These are phyloP conservation scores for Striga asiatica DNA, from an alignment of 257 asterid genomes.

Conservation along the genomic window DNA sequence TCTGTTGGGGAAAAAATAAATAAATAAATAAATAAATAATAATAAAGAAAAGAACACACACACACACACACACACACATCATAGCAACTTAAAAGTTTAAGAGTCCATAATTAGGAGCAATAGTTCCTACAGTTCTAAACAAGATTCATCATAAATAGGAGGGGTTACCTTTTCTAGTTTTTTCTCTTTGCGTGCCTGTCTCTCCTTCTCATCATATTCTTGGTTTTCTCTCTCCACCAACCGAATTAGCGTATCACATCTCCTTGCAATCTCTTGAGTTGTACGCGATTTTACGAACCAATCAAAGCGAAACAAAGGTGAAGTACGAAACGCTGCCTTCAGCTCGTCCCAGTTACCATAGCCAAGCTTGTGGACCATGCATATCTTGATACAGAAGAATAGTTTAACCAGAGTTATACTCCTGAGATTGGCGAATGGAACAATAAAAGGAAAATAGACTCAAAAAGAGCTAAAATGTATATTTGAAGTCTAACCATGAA, in stretches of 20 bases:
- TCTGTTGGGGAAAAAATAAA: conserved; percentile 24
- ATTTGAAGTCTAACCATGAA: conserved; percentile 59
- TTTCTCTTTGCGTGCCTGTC: conserved; percentile 97
- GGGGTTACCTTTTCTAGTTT: conserved; percentile 70
- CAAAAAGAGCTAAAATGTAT: not conserved
- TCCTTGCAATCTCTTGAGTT: conserved; percentile 96
- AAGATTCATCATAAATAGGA: not conserved
- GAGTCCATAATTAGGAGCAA: too few relatives aligned
- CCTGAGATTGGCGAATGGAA: not conserved
- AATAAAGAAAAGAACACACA: too few relatives aligned
- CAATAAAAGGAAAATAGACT: not conserved
- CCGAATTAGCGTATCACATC: conserved; percentile 89
- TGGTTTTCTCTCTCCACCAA: conserved; percentile 92
- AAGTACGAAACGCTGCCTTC: conserved; percentile 93
- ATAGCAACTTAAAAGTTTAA: too few relatives aligned
- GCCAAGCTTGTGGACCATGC: conserved; percentile 98
- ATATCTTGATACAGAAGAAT: conserved; percentile 58
- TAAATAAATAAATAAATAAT: too few relatives aligned
- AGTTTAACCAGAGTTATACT: not conserved
- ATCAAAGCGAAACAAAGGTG: conserved; percentile 92
- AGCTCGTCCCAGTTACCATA: conserved; percentile 99
- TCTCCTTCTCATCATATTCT: conserved; percentile 89
- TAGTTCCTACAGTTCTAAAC: too few relatives aligned
- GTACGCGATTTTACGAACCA: conserved; percentile 99
- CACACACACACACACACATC: too few relatives aligned